Evolutionary conservation across 2,329 filamentous ascomycete genomes (phyloP).

Genomic region (Trichoderma cornu-damae): DNA sequence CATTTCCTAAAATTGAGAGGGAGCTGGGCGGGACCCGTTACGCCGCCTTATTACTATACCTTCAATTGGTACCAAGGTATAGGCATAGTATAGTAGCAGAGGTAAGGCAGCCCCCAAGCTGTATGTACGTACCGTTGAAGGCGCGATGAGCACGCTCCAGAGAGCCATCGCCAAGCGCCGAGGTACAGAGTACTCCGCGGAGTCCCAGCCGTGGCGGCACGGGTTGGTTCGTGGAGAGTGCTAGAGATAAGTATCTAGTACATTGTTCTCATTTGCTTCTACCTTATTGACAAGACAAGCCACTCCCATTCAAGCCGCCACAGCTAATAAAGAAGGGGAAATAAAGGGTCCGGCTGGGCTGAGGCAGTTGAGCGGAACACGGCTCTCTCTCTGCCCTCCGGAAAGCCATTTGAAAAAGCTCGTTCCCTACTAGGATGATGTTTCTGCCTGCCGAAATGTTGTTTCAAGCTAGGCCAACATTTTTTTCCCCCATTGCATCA

Average conservation of each 20-base stretch:
- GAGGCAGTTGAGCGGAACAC: neutral
- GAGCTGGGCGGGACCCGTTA: constrained; percentile 16
- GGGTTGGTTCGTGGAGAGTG: too few relatives aligned
- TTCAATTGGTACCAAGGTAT: too few relatives aligned
- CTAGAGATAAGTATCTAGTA: constrained; percentile 10
- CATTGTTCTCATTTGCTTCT: neutral
- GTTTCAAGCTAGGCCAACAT: too few relatives aligned
- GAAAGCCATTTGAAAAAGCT: too few relatives aligned
- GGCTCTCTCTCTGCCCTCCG: too few relatives aligned
- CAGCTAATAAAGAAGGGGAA: neutral
- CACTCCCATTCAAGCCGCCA: constrained; percentile 13
- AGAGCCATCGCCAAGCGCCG: neutral
- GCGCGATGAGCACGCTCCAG: neutral
- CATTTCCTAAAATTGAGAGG: constrained; percentile 18
- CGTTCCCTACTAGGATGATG: too few relatives aligned
- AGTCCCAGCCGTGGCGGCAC: too few relatives aligned
- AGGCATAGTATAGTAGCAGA: too few relatives aligned
- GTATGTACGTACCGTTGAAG: constrained; percentile 9
- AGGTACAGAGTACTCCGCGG: constrained; percentile 9
- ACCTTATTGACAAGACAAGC: constrained; percentile 9
- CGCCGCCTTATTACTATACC: too few relatives aligned
- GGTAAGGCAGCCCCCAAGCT: neutral
- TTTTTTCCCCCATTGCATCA: too few relatives aligned
- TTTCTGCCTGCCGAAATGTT: too few relatives aligned
- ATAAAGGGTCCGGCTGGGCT: neutral